phyloP scores from a whole-genome alignment of 345 rosid genomes.

The Linum lewisii region DNA sequence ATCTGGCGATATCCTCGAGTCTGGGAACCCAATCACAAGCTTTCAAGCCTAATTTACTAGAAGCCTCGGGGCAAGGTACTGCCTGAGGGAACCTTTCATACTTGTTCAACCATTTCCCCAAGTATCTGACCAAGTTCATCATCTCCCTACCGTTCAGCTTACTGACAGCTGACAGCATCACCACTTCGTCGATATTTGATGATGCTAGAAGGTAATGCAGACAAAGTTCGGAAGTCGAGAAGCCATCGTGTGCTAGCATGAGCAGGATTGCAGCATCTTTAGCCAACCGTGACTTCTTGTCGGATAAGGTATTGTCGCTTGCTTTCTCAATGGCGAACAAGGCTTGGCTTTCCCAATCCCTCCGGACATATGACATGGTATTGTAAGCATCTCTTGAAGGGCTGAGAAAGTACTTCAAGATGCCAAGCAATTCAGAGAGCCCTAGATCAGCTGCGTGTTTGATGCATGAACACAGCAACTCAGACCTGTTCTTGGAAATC shows the following conservation, averaged over 20 bases:
- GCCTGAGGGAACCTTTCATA: conserved; percentile 72
- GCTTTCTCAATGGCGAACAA: conserved; percentile 44
- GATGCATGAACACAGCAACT: conserved; percentile 52
- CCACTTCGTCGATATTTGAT: conserved; percentile 42
- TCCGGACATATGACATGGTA: conserved; percentile 48
- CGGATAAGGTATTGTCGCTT: conserved; percentile 21
- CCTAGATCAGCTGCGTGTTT: conserved; percentile 61
- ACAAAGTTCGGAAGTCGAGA: conserved; percentile 59
- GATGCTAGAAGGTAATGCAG: conserved; percentile 64
- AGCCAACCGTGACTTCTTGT: conserved; percentile 34
- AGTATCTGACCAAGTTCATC: conserved; percentile 43
- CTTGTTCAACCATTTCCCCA: conserved; percentile 77
- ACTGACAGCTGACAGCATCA: conserved; percentile 45
- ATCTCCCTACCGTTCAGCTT: conserved; percentile 61
- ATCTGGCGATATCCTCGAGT: conserved; percentile 53
- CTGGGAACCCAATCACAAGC: conserved; percentile 75
- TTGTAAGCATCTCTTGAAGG: conserved; percentile 51
- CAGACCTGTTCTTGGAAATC: conserved; percentile 47
- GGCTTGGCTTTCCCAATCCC: conserved; percentile 67
- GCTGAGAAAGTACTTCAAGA: conserved; percentile 65
- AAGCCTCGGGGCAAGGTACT: conserved; percentile 59
- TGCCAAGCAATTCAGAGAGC: conserved; percentile 42
- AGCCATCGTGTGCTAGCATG: conserved; percentile 78
- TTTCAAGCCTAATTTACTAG: conserved; percentile 36
- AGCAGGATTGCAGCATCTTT: conserved; percentile 68